These are phyloP conservation scores for Fusarium cyanostomum DNA, from an alignment of 2,329 filamentous ascomycete species.

Conservation along the genomic window DNA sequence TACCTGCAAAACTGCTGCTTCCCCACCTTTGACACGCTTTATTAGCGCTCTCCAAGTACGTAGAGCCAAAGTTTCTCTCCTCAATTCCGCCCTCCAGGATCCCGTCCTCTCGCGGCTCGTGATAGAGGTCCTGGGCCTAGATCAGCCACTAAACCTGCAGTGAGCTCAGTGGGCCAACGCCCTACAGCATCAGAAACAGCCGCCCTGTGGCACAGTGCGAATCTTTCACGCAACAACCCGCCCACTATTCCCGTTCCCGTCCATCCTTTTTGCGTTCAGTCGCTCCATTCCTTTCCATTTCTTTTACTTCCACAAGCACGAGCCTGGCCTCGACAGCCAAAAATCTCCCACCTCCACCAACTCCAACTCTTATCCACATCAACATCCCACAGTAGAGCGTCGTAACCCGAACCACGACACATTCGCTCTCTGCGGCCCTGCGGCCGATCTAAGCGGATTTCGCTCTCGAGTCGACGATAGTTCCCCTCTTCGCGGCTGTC, in stretches of 20 bases:
- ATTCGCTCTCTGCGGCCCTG: slow-evolving; percentile 33
- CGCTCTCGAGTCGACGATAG: slow-evolving; percentile 23
- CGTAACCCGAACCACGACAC: slow-evolving; percentile 24
- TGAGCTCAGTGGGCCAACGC: slow-evolving; percentile 24
- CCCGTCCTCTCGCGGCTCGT: slow-evolving; percentile 23
- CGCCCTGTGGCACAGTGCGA: slow-evolving; percentile 38
- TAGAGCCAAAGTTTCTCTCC: slow-evolving; percentile 36
- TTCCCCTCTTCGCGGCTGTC: slow-evolving; percentile 32
- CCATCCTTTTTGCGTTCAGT: slow-evolving; percentile 39
- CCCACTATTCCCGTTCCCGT: slow-evolving; percentile 43
- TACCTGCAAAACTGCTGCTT: slow-evolving; percentile 18
- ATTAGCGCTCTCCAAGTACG: slow-evolving; percentile 37
- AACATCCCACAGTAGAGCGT: slow-evolving; percentile 29
- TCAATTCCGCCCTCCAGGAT: slow-evolving; percentile 16
- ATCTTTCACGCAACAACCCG: not conserved
- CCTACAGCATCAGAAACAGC: slow-evolving; percentile 28
- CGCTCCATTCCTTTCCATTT: slow-evolving; percentile 41
- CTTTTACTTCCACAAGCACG: slow-evolving; percentile 34
- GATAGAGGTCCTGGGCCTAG: slow-evolving; percentile 17
- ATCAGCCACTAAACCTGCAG: slow-evolving; percentile 32
- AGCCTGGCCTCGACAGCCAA: slow-evolving; percentile 39
- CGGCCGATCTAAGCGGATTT: slow-evolving; percentile 33
- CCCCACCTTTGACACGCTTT: slow-evolving; percentile 34
- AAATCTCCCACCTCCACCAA: slow-evolving; percentile 43
- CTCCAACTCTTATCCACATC: slow-evolving; percentile 33